Percentiles rank a stretch among this genome's conserved stretches.
Evolutionary conservation across 257 asterid species (phyloP).

Genomic region (Pogostemon cablin): DNA sequence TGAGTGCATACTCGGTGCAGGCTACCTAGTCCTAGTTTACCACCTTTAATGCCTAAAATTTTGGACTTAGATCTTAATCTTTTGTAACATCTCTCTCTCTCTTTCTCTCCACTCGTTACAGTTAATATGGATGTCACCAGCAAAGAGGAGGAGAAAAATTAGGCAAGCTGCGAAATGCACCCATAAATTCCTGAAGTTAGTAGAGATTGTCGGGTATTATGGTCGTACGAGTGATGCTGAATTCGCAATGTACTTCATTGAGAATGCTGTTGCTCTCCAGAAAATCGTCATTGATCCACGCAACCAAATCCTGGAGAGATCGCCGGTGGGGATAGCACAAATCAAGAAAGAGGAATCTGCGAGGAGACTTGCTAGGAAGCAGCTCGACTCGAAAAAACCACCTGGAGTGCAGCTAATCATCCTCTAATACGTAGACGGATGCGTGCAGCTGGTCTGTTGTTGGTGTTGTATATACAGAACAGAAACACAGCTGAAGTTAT

Average conservation of each 20-base stretch:
- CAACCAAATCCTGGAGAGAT: conserved; percentile 47
- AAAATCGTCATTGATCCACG: conserved; percentile 55
- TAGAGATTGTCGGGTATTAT: conserved; percentile 57
- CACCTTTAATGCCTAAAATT: neutral
- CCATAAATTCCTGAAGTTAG: conserved; percentile 41
- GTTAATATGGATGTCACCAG: conserved; percentile 62
- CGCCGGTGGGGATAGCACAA: conserved; percentile 35
- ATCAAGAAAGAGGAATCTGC: conserved; percentile 53
- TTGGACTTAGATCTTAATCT: neutral
- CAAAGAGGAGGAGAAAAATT: conserved; percentile 47
- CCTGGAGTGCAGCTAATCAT: conserved; percentile 47
- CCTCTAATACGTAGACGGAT: conserved; percentile 32
- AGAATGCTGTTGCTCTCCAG: conserved; percentile 50
- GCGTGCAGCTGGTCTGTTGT: neutral
- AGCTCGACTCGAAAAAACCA: conserved; percentile 45
- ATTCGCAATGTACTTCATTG: conserved; percentile 48
- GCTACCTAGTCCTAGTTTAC: neutral
- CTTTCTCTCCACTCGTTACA: conserved; percentile 24
- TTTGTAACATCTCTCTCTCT: neutral
- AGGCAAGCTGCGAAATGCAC: conserved; percentile 43
- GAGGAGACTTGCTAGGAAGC: conserved; percentile 45
- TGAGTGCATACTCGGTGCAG: neutral
- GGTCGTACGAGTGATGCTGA: conserved; percentile 61
- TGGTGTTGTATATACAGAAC: conserved; percentile 20
- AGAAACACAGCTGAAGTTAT: neutral